These are phyloP conservation scores for Rhizophora apiculata DNA, from an alignment of 345 rosid species.

Conservation along the genomic window DNA sequence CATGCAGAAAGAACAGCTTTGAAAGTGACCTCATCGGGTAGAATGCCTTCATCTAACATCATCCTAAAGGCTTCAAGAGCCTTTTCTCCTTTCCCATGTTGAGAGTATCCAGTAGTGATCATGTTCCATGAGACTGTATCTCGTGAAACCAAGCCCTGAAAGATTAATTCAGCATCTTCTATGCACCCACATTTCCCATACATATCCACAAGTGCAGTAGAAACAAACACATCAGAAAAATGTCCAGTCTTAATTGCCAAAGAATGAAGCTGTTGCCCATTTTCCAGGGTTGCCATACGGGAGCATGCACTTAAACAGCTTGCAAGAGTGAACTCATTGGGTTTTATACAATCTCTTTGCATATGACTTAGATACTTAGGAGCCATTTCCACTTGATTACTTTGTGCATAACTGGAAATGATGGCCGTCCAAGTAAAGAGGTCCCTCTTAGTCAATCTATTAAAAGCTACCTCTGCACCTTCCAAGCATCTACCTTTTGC, in stretches of 20 bases:
- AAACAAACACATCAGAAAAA: conserved; percentile 23
- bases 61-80: conserved; percentile 36
- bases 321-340: conserved; percentile 42
- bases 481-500: conserved; percentile 35
- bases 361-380: conserved; percentile 30
- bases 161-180: conserved; percentile 39
- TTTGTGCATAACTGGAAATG: conserved; percentile 34
- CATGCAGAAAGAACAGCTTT: conserved; percentile 36
- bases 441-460: conserved; percentile 29
- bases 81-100: conserved; percentile 31
- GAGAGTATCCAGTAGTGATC: conserved; percentile 31
- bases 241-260: conserved; percentile 33
- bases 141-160: conserved; percentile 23
- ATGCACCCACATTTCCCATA: conserved; percentile 42
- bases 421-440: conserved; percentile 33
- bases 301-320: conserved; percentile 43
- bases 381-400: conserved; percentile 29
- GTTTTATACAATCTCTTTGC: conserved; percentile 35
- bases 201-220: conserved; percentile 35
- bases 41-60: conserved; percentile 36
- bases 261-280: conserved; percentile 40
- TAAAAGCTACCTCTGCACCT: conserved; percentile 31
- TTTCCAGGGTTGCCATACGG: conserved; percentile 24
- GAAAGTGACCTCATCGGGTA: conserved; percentile 39
- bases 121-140: conserved; percentile 39